phyloP scores from a whole-genome alignment of 306 rosid genomes.

The Hylodesmum podocarpum region DNA sequence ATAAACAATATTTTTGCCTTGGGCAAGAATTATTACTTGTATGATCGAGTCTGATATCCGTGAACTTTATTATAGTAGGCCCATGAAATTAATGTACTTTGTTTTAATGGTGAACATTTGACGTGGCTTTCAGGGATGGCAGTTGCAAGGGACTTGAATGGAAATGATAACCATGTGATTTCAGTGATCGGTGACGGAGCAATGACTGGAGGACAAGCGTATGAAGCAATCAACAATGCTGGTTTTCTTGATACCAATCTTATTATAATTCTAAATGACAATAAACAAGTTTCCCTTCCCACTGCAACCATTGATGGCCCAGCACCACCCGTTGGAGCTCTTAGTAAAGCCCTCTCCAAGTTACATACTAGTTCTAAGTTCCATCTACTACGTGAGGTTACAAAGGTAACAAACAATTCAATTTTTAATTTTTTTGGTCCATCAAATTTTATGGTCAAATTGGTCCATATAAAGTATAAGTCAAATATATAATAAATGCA shows the following conservation, averaged over 20 bases:
- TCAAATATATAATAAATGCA: no score
- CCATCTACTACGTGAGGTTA: slow-evolving; percentile 49
- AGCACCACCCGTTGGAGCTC: slow-evolving; percentile 64
- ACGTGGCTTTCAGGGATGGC: slow-evolving; percentile 56
- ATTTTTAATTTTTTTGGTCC: not conserved
- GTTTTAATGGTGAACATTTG: not conserved
- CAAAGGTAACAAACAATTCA: slow-evolving; percentile 38
- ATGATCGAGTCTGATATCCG: not conserved
- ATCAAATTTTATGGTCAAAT: no score
- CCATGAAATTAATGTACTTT: not conserved
- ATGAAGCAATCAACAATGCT: slow-evolving; percentile 76
- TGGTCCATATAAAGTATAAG: no score
- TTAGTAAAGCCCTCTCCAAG: slow-evolving; percentile 50
- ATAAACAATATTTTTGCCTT: no score
- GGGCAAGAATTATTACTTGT: not conserved
- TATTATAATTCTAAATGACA: slow-evolving; percentile 63
- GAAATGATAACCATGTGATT: slow-evolving; percentile 56
- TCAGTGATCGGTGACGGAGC: slow-evolving; percentile 75
- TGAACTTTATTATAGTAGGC: no score
- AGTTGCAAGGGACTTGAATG: slow-evolving; percentile 57
- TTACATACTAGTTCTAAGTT: slow-evolving; percentile 45
- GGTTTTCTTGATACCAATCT: slow-evolving; percentile 64
- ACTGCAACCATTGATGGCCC: slow-evolving; percentile 69
- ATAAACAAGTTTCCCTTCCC: slow-evolving; percentile 68
- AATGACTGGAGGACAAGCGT: slow-evolving; percentile 73